phyloP scores from a whole-genome alignment of 208 protist genomes.

The Leishmania tarentolae region DNA sequence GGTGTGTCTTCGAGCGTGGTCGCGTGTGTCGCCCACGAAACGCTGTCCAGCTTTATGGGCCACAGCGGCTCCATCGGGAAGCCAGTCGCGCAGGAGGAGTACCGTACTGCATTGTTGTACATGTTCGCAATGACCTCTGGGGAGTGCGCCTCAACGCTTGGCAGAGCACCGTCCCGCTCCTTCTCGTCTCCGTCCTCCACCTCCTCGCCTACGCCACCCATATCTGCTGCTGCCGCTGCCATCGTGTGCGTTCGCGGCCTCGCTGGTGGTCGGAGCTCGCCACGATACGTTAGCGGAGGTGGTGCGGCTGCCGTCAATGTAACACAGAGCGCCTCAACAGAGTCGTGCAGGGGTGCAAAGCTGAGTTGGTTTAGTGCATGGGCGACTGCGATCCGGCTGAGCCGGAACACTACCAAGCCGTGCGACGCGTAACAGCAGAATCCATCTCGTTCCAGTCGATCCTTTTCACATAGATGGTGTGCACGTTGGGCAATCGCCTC shows the following conservation, averaged over 20 bases:
- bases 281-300: slow-evolving; percentile 44
- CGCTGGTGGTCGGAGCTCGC: slow-evolving; percentile 41
- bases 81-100: slow-evolving; percentile 12
- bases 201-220: not conserved
- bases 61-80: slow-evolving; percentile 19
- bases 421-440: slow-evolving; percentile 47
- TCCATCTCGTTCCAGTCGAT: slow-evolving; percentile 22
- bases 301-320: slow-evolving; percentile 46
- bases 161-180: not conserved
- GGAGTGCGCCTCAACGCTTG: not conserved
- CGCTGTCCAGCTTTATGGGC: not conserved
- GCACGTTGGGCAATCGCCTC: slow-evolving; percentile 4
- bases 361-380: slow-evolving; percentile 39
- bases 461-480: not conserved
- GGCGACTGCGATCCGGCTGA: slow-evolving; percentile 27
- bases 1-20: slow-evolving; percentile 9
- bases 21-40: slow-evolving; percentile 7
- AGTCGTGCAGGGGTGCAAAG: slow-evolving; percentile 34
- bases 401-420: slow-evolving; percentile 43
- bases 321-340: slow-evolving; percentile 43
- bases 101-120: slow-evolving; percentile 26
- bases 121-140: slow-evolving; percentile 9
- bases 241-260: not conserved
- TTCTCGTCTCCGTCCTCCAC: not conserved
- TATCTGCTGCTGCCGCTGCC: not conserved